A percentile compares a stretch with the other conserved stretches of the same genome.
phyloP scores from a whole-genome alignment of 2,329 filamentous ascomycete species.

The Aspergillus intermedius region DNA sequence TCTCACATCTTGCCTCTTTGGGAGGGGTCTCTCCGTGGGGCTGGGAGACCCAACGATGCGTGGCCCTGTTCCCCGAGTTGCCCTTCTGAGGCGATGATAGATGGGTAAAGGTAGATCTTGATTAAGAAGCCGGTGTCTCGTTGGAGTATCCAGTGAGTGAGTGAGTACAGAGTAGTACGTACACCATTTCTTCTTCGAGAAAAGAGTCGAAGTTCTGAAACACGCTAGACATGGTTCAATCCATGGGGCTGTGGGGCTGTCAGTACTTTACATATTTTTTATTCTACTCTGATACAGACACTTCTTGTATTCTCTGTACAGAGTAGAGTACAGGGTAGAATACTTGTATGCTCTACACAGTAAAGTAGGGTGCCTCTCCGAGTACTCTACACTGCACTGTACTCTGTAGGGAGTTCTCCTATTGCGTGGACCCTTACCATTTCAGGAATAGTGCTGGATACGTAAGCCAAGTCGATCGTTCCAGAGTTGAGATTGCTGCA shows the following conservation, averaged over 20 bases:
- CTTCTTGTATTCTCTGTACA: neutral
- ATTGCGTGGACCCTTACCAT: too few relatives aligned
- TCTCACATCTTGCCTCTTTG: too few relatives aligned
- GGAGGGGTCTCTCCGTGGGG: too few relatives aligned
- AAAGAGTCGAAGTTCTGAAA: neutral
- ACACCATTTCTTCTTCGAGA: conserved; percentile 3
- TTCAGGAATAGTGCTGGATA: neutral
- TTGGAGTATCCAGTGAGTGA: too few relatives aligned
- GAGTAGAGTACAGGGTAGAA: neutral
- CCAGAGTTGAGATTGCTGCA: too few relatives aligned
- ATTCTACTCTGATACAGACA: too few relatives aligned
- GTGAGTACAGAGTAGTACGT: neutral
- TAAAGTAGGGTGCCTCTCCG: neutral
- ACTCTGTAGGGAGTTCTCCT: neutral
- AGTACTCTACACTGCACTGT: neutral
- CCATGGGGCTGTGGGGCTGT: neutral
- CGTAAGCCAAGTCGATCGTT: conserved; percentile 6
- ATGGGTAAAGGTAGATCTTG: too few relatives aligned
- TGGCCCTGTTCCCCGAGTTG: neutral
- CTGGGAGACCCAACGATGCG: neutral
- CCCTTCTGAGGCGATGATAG: neutral
- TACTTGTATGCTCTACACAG: too few relatives aligned
- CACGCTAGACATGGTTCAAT: neutral
- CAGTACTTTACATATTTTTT: neutral
- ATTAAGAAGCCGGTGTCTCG: too few relatives aligned